Evolutionary conservation across 2,329 filamentous ascomycete genomes (phyloP).

Genomic region (Fusarium sp.): DNA sequence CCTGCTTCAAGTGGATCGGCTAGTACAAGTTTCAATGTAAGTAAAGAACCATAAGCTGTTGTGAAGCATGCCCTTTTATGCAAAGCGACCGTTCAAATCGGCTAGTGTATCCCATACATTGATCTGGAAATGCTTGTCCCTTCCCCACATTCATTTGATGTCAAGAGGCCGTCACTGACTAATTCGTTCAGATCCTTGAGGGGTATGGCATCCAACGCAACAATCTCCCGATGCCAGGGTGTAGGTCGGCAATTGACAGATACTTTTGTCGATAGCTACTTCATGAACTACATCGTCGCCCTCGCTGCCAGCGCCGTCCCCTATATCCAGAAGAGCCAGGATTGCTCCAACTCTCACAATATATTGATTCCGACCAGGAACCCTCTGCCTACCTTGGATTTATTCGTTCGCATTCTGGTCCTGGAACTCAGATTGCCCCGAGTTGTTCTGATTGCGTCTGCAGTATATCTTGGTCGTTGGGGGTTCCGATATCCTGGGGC

Average conservation of each 20-base stretch:
- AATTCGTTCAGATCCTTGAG: too few species aligned
- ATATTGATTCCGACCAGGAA: background rate
- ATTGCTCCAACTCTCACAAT: background rate
- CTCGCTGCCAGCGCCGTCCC: background rate
- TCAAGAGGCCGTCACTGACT: too few species aligned
- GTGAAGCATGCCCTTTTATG: too few species aligned
- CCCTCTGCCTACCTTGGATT: background rate
- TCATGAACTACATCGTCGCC: slow-evolving; percentile 4
- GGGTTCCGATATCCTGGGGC: background rate
- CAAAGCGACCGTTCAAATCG: too few species aligned
- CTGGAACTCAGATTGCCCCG: background rate
- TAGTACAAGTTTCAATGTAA: too few species aligned
- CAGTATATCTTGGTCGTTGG: slow-evolving; percentile 2
- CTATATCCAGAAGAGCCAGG: too few species aligned
- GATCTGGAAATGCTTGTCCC: too few species aligned
- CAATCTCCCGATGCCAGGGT: background rate
- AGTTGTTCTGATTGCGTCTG: background rate
- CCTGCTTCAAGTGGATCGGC: too few species aligned
- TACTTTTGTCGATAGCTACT: slow-evolving; percentile 3
- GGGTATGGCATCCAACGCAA: background rate
- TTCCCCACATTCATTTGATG: too few species aligned
- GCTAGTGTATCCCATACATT: too few species aligned
- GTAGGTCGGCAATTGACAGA: background rate
- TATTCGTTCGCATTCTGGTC: background rate
- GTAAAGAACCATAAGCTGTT: too few species aligned